A percentile compares a stretch with the other conserved stretches of the same genome.
These are phyloP conservation scores for Pterocarpus macrocarpus DNA, from an alignment of 306 rosid genomes.

Conservation along the genomic window DNA sequence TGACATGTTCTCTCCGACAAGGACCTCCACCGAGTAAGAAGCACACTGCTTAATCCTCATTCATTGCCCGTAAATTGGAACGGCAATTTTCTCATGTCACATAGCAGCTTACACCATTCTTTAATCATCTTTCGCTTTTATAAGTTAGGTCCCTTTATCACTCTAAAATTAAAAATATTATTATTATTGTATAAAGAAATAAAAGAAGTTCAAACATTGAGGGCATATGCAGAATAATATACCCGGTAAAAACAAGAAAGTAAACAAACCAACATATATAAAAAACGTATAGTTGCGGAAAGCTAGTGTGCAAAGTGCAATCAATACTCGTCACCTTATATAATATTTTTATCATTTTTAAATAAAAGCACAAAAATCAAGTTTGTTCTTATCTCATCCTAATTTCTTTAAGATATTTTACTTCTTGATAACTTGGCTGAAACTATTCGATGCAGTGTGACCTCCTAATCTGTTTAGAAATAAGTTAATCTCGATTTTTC, in stretches of 20 bases:
- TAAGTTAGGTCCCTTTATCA: conserved; percentile 44
- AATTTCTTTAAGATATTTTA: conserved; percentile 29
- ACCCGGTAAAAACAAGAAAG: conserved; percentile 27
- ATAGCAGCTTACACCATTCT: not conserved
- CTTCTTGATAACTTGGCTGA: not conserved
- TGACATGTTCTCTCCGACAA: conserved; percentile 3
- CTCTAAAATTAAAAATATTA: not conserved
- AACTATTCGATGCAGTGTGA: not conserved
- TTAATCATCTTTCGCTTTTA: conserved; percentile 47
- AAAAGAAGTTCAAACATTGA: conserved; percentile 29
- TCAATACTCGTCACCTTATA: conserved; percentile 58
- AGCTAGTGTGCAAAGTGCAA: conserved; percentile 61
- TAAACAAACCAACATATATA: conserved; percentile 38
- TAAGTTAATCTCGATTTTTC: not conserved
- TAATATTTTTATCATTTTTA: conserved; percentile 28
- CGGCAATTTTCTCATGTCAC: conserved; percentile 35
- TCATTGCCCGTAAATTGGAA: conserved; percentile 35
- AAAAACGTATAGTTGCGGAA: conserved; percentile 52
- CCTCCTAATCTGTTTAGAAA: not conserved
- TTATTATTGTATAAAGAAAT: conserved; percentile 28
- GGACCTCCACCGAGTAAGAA: conserved; percentile 38
- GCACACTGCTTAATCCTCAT: conserved; percentile 2
- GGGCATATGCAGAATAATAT: conserved; percentile 53
- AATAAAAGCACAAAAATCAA: conserved; percentile 45
- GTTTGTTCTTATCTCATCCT: conserved; percentile 57